Evolutionary conservation across 805 yeast genomes (phyloP).

Genomic region (Myxozyma sirexii): DNA sequence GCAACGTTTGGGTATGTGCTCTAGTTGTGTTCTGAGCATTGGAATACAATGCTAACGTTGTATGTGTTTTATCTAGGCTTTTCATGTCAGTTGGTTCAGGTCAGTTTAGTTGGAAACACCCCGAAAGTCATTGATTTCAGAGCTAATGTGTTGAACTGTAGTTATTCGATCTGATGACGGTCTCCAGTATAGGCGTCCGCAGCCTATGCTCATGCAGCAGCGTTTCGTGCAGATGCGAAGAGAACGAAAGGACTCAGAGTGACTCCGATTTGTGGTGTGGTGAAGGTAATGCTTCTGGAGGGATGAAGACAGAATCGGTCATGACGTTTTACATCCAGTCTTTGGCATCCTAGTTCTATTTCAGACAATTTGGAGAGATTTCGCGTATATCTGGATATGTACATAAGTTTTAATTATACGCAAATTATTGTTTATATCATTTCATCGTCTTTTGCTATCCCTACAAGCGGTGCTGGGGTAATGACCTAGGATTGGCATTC

Average conservation of each 20-base stretch:
- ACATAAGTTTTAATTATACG: neutral
- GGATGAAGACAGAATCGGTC: too few species aligned
- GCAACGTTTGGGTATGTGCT: conserved; percentile 77
- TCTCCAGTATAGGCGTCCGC: conserved; percentile 2
- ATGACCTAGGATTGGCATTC: too few species aligned
- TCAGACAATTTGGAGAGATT: neutral
- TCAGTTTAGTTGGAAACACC: too few species aligned
- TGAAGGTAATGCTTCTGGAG: neutral
- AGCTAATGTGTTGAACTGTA: neutral
- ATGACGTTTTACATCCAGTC: too few species aligned
- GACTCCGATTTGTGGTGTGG: neutral
- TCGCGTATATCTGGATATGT: neutral
- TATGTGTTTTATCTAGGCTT: conserved; percentile 43
- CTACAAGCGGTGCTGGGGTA: too few species aligned
- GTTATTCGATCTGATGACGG: conserved; percentile 75
- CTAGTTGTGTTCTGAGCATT: neutral
- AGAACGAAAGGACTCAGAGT: neutral
- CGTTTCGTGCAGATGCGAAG: neutral
- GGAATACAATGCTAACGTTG: neutral
- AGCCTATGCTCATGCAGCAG: conserved; percentile 8
- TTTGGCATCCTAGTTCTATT: neutral
- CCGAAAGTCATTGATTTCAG: too few species aligned
- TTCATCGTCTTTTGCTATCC: neutral
- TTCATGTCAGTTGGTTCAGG: conserved; percentile 92
- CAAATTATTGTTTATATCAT: neutral